phyloP scores from a whole-genome alignment of 192 early-diverging fungal species.

The Mortierella antarctica region DNA sequence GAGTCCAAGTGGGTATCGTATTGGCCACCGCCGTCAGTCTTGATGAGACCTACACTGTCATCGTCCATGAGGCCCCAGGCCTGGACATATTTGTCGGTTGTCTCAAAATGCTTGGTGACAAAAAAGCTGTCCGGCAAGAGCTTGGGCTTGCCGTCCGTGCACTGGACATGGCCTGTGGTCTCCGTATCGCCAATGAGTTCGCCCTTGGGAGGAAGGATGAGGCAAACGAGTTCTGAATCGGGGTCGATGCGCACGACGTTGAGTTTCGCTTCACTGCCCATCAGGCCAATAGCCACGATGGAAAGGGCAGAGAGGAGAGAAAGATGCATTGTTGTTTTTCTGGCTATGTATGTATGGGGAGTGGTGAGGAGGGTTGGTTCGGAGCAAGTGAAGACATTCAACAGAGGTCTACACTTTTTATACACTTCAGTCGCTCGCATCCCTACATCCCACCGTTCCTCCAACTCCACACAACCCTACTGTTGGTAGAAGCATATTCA shows the following conservation, averaged over 20 bases:
- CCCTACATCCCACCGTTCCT: too few relatives aligned
- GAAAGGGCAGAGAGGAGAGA: conserved; percentile 19
- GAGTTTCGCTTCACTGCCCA: not conserved
- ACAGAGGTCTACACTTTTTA: too few relatives aligned
- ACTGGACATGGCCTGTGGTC: conserved; percentile 20
- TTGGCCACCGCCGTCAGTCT: conserved; percentile 59
- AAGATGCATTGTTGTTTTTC: conserved; percentile 24
- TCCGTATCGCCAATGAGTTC: conserved; percentile 22
- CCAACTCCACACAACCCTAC: too few relatives aligned
- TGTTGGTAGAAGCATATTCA: too few relatives aligned
- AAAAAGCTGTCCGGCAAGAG: conserved; percentile 50
- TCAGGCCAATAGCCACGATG: conserved; percentile 3
- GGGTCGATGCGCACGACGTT: conserved; percentile 22
- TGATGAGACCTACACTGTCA: conserved; percentile 29
- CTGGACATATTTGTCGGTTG: conserved; percentile 50
- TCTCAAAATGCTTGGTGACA: conserved; percentile 38
- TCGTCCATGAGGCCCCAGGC: conserved; percentile 57
- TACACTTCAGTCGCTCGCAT: too few relatives aligned
- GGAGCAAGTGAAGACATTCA: too few relatives aligned
- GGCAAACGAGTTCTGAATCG: conserved; percentile 7
- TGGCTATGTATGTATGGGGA: too few relatives aligned
- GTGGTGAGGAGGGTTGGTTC: too few relatives aligned
- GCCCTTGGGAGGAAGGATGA: conserved; percentile 22
- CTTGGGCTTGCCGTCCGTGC: conserved; percentile 39
- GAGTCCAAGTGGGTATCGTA: conserved; percentile 53